phyloP scores from a whole-genome alignment of 805 yeast genomes.

The Saturnispora besseyi region DNA sequence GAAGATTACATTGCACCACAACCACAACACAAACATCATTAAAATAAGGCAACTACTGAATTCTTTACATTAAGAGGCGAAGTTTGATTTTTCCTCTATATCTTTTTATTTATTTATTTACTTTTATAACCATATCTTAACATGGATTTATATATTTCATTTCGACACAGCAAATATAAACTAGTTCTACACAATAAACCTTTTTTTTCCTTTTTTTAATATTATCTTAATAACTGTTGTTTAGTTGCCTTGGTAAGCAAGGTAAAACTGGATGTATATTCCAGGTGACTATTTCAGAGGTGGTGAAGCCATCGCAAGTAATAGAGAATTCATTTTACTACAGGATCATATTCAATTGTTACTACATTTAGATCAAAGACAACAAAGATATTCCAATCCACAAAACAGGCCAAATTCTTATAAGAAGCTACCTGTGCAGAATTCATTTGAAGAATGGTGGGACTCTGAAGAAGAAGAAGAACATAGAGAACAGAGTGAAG shows the following conservation, averaged over 20 bases:
- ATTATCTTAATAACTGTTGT: too few relatives aligned
- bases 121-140: neutral
- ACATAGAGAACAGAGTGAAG: neutral
- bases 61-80: neutral
- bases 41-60: neutral
- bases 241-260: neutral
- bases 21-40: slow-evolving; percentile 9
- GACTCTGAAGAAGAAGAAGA: slow-evolving; percentile 5
- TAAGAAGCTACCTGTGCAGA: neutral
- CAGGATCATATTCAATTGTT: slow-evolving; percentile 1
- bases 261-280: neutral
- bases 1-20: slow-evolving; percentile 41
- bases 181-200: neutral
- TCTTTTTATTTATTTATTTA: neutral
- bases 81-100: slow-evolving; percentile 7
- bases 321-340: neutral
- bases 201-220: neutral
- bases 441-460: slow-evolving; percentile 8
- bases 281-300: slow-evolving; percentile 6
- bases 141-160: neutral
- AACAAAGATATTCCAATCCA: neutral
- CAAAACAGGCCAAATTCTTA: slow-evolving; percentile 3
- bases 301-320: neutral
- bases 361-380: slow-evolving; percentile 5
- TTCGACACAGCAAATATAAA: neutral